Evolutionary conservation across 805 yeast genomes (phyloP).

Genomic region (Yarrowia deformans): DNA sequence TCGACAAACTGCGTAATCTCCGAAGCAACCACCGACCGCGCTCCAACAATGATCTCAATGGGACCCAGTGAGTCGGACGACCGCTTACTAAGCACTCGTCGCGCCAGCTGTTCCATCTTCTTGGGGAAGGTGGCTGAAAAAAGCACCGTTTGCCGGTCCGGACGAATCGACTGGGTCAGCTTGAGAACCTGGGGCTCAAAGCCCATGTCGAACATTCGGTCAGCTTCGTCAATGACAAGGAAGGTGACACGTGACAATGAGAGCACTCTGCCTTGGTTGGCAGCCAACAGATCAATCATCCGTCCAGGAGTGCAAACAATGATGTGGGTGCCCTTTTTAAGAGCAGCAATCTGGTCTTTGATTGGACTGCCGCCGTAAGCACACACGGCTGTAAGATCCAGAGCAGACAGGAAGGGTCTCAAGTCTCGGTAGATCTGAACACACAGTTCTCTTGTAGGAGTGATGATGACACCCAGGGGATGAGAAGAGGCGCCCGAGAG

Average conservation of each 20-base stretch:
- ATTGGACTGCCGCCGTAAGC: conserved; percentile 93
- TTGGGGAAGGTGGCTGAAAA: conserved; percentile 95
- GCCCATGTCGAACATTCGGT: conserved; percentile 95
- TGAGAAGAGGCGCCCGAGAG: conserved; percentile 61
- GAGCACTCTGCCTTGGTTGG: conserved; percentile 79
- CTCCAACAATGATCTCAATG: conserved; percentile 79
- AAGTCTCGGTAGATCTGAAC: conserved; percentile 79
- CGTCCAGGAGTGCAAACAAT: conserved; percentile 96
- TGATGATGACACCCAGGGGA: conserved; percentile 78
- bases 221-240: conserved; percentile 95
- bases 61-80: conserved; percentile 52
- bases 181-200: conserved; percentile 94
- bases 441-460: conserved; percentile 94
- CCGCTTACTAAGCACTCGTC: conserved; percentile 59
- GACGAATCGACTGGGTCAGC: conserved; percentile 75
- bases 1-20: conserved; percentile 78
- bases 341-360: conserved; percentile 77
- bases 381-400: conserved; percentile 66
- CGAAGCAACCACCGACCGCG: conserved; percentile 78
- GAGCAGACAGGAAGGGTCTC: conserved; percentile 60
- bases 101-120: conserved; percentile 77
- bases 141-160: conserved; percentile 86
- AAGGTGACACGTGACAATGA: conserved; percentile 74
- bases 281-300: conserved; percentile 83
- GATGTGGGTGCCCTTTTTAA: conserved; percentile 79